Conservation (phyloP, 306 rosid species). For the Oemleria cerasiformis region DNA sequence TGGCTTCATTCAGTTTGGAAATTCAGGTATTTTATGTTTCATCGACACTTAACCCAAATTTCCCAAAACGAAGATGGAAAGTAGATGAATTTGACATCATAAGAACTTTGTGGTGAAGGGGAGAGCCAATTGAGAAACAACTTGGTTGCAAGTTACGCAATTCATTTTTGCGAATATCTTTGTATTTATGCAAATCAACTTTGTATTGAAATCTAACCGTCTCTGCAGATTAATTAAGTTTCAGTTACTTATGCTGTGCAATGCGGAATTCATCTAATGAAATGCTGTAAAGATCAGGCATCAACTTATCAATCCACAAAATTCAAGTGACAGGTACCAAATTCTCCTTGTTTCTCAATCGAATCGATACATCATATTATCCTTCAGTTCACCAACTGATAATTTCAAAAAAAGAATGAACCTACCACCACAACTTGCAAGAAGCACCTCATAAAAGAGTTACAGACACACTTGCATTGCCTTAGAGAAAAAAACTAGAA, state of each 20-base stretch:
- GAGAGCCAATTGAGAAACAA: not conserved
- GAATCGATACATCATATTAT: slow-evolving; percentile 2
- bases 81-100: not conserved
- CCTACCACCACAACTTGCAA: not conserved
- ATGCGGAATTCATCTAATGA: not conserved
- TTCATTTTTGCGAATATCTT: too few species aligned
- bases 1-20: not conserved
- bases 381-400: not conserved
- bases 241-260: too few species aligned
- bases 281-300: not conserved
- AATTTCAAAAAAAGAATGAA: not conserved
- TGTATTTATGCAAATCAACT: too few species aligned
- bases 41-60: too few species aligned
- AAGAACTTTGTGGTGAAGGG: not conserved
- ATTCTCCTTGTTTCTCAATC: not conserved
- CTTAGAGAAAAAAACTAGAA: slow-evolving; percentile 1
- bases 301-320: not conserved
- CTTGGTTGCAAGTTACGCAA: not conserved
- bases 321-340: slow-evolving; percentile 9
- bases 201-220: too few species aligned
- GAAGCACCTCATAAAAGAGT: not conserved
- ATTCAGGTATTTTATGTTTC: not conserved
- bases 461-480: not conserved
- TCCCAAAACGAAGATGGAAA: not conserved
- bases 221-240: too few species aligned